These are phyloP conservation scores for Austroboletus eburneus DNA, from an alignment of 768 basidiomycete genomes.

Conservation along the genomic window DNA sequence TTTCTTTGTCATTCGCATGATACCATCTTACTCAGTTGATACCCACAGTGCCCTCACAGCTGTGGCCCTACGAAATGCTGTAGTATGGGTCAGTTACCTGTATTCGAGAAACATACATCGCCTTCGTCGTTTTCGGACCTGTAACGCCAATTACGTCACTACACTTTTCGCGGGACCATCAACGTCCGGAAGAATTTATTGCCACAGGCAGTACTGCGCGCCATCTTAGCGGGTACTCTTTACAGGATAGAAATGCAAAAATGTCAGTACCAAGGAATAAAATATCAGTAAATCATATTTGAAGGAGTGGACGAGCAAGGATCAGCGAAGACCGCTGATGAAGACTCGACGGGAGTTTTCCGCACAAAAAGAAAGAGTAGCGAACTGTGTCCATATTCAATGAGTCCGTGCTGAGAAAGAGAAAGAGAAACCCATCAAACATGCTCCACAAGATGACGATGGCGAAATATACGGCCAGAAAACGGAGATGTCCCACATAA, in stretches of 20 bases:
- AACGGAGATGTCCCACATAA: conserved; percentile 9
- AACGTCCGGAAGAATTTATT: background rate
- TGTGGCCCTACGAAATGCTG: too few relatives aligned
- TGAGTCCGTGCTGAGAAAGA: conserved; percentile 6
- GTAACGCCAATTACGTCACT: too few relatives aligned
- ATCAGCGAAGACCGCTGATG: background rate
- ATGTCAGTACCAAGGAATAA: background rate
- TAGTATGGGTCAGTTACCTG: too few relatives aligned
- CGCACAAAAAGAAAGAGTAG: background rate
- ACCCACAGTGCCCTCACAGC: too few relatives aligned
- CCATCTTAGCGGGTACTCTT: conserved; percentile 2
- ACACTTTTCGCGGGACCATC: too few relatives aligned
- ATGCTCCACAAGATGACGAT: background rate
- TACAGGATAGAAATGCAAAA: conserved; percentile 3
- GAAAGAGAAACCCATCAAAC: conserved; percentile 1
- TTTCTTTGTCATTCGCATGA: too few relatives aligned
- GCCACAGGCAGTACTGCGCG: background rate
- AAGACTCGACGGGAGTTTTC: background rate
- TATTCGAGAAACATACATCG: too few relatives aligned
- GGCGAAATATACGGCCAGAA: background rate
- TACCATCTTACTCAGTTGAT: conserved; percentile 4
- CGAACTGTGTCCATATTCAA: background rate
- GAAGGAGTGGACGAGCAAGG: conserved; percentile 8
- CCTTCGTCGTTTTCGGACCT: background rate
- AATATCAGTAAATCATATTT: conserved; percentile 2